Base-by-base conservation (phyloP, 768 basidiomycete genomes). In the Austroboletus festivus region DNA sequence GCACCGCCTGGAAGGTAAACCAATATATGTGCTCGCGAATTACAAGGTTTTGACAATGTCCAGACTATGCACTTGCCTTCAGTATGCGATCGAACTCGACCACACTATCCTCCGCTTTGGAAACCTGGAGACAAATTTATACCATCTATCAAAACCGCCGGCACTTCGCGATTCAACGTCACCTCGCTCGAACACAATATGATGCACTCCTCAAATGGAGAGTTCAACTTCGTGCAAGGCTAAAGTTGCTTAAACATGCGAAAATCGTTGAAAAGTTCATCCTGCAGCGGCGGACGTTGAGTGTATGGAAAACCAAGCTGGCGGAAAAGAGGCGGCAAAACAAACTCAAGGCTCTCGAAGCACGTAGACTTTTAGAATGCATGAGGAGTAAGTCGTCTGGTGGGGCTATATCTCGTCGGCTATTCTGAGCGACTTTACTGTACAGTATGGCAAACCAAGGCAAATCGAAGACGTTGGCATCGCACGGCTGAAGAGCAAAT, bases 151-250 rank as follows among this genome's bases (percentile, higher is more conserved):
- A 71, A 48, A 80, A 78, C 48, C 72, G 77, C 3, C 59, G 66
- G 13, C 48, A 66, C 0, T 75, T 78, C 42, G 83, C 83, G 13
- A 64, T 71, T 11, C 75, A 77, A 45, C 65, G 56, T 12, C 55
- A 63, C 38, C 61, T 68, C 21, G 55, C 61, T 37, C 65, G 53
- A 19, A 53, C 33, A 39, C 66, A 69, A 31, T 79, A 77, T 58
- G 70, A 81, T 55, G 63, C 71, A 13, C 68, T 86, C 13, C 59
- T 78, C 5, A 57, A 51, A 16, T 89, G 88, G 87, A 76, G 82
- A 18, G 57, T 79, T 18, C 68, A 70, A 33, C 67, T 85, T 43
- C 75, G 81, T 16, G 64, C 69, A 15, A 74, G 75, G 47, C 52
- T 80, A 34, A 77, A 77, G 52, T 55, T 73, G 56, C 62, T 71